Base-by-base conservation (phyloP, 2,329 filamentous ascomycete species). In the Aspergillus brasiliensis region DNA sequence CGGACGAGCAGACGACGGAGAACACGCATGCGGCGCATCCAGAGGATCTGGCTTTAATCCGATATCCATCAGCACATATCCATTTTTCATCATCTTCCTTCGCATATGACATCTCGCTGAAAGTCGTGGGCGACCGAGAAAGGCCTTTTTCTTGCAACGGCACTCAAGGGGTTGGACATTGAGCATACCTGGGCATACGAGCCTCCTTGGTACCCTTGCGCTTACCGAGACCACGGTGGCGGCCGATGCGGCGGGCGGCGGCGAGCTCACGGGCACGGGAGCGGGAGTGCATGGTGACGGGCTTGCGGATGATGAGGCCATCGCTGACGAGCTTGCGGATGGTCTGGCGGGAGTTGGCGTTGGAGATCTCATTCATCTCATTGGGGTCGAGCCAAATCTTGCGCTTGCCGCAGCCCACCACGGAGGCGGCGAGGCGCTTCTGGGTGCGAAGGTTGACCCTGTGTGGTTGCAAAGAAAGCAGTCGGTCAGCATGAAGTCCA, bases 301-400 rank as follows among this genome's bases (percentile, higher is more conserved):
- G 96, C 90, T 99, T 99, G 87, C 91, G 91, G 88, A 99, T 99
- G 86, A 99, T 99, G 82, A 99, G 91, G 85, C 95, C 96, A 96
- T 99, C 96, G 84, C 91, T 86, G 81, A 98, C 89, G 83, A 99
- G 91, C 88, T 99, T 99, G 87, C 96, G 94, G 89, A 99, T 90
- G 75, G 94, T 97, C 87, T 98, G 94, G 79, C 95, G 94, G 78
- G 94, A 98, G 91, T 99, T 99, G 90, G 95, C 95, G 84, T 97
- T 98, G 86, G 91, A 92, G 86, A 99, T 99, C 86, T 99, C 95
- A 87, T 84, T 95, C 85, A 93, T 88, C 87, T 99, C 95, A 83
- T 96, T 98, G 83, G 95, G 95, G 85, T 99, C 95, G 81, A 99
- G 93, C 95, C 95, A 99, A 86, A 99, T 96, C 91, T 99, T 99